Base-by-base conservation (phyloP, 1,284 basidiomycete species). In the Ceratobasidium sp. region DNA sequence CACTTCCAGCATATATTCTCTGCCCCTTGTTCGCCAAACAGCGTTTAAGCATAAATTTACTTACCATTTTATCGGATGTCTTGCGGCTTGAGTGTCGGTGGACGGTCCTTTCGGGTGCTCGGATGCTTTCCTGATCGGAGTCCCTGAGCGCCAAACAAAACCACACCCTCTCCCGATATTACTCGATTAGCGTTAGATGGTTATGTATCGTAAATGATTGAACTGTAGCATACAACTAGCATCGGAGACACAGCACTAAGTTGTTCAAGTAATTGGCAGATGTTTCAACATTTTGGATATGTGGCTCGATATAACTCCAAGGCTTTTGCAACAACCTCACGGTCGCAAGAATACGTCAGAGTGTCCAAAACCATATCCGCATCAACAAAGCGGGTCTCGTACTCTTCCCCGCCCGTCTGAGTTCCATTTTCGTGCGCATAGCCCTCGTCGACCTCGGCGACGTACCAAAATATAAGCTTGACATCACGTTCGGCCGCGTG, bases 11-110 rank as follows among this genome's bases (percentile, higher is more conserved):
- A 18, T 44, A 33, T 49, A n/a, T 67, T 54, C 70, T 72, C 78
- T 77, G 73, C 74, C 78, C 78, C 76, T 78, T 78, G 72, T 74
- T 74, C 77, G 77, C 73, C 73, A 38, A 46, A 36, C 7, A 44
- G 46, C 63, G 72, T 73, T 72, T 58, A 59, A 51, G 61, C 73
- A 59, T 59, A 36, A 46, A 59, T 62, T 67, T 54, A 76, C 79
- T 44, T 66, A 80, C 79, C 79, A 80, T 80, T 77, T 79, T 78
- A 71, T 62, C 73, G 53, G 46, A 72, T 73, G 72, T 66, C 76
- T 78, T 78, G 78, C 54, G 42, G 54, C 46, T 40, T 48, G 49
- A 30, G 51, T 44, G 51, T 67, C 40, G 51, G 64, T 51, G 23
- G 51, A 67, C 51, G 38, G 64, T 56, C 33, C 53, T 30, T n/a